Evolutionary conservation across 768 basidiomycete genomes (phyloP).

Genomic region (Boletus reticuloceps): DNA sequence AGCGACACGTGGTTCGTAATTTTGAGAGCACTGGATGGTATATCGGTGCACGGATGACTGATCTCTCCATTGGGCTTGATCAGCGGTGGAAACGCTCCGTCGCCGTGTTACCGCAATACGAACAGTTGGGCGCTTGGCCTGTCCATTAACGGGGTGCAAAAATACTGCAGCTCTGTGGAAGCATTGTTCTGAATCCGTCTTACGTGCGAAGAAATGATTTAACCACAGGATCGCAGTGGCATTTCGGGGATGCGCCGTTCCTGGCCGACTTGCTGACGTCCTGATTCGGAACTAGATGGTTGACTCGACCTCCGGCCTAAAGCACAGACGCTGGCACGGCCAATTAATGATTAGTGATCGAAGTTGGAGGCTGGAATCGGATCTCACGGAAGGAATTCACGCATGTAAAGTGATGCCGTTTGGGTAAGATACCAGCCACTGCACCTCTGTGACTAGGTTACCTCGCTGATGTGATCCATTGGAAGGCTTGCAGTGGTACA

Average conservation of each 20-base stretch:
- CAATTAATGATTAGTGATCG: constrained; percentile 21
- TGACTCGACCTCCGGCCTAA: constrained; percentile 16
- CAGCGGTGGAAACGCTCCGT: constrained; percentile 17
- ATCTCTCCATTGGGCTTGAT: constrained; percentile 19
- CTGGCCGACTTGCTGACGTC: constrained; percentile 20
- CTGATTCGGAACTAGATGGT: constrained; percentile 8
- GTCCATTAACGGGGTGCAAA: constrained; percentile 5
- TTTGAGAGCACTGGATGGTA: neutral
- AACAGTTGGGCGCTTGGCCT: constrained; percentile 7
- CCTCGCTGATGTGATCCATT: constrained; percentile 30
- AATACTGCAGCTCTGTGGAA: constrained; percentile 11
- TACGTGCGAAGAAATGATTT: constrained; percentile 13
- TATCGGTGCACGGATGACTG: constrained; percentile 13
- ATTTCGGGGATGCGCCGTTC: constrained; percentile 17
- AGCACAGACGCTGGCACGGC: constrained; percentile 23
- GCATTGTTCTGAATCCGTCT: constrained; percentile 3
- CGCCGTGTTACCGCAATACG: constrained; percentile 1
- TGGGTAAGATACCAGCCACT: constrained; percentile 28
- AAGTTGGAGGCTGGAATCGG: neutral
- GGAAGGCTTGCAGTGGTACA: constrained; percentile 27
- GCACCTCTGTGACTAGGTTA: constrained; percentile 33
- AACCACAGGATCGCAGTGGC: constrained; percentile 10
- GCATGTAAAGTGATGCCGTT: constrained; percentile 26
- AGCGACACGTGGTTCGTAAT: constrained; percentile 17
- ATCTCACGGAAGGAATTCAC: neutral